Evolutionary conservation across 169 alveolate species (phyloP).

Genomic region (Plasmodium relictum): DNA sequence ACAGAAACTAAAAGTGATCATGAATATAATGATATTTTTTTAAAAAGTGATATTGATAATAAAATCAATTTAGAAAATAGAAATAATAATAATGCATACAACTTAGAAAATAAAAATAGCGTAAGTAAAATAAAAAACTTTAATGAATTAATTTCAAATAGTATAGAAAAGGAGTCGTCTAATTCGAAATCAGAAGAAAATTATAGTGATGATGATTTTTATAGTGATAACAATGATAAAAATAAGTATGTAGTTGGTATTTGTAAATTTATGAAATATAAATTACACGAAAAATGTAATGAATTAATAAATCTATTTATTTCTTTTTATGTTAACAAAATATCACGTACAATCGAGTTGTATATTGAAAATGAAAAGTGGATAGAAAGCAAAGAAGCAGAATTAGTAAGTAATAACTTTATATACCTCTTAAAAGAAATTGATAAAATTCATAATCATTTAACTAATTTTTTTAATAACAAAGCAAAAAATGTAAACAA

Average conservation of each 20-base stretch:
- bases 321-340: constrained; percentile 55
- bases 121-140: background rate
- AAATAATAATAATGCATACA: background rate
- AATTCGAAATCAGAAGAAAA: background rate
- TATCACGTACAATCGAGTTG: constrained; percentile 8
- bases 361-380: constrained; percentile 19
- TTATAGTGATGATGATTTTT: constrained; percentile 14
- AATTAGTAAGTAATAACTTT: constrained; percentile 48
- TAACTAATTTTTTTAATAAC: constrained; percentile 17
- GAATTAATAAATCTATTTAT: constrained; percentile 43
- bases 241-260: constrained; percentile 23
- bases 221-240: background rate
- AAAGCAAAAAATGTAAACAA: background rate
- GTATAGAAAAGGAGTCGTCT: background rate
- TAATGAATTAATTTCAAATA: background rate
- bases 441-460: constrained; percentile 12
- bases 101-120: background rate
- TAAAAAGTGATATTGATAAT: background rate
- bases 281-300: constrained; percentile 51
- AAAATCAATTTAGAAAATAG: background rate
- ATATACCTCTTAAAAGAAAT: constrained; percentile 40
- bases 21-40: no score
- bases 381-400: constrained; percentile 1
- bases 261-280: constrained; percentile 32
- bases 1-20: no score